These are phyloP conservation scores for Davidsoniella neocaledoniae DNA, from an alignment of 2,329 filamentous ascomycete genomes.

Conservation along the genomic window DNA sequence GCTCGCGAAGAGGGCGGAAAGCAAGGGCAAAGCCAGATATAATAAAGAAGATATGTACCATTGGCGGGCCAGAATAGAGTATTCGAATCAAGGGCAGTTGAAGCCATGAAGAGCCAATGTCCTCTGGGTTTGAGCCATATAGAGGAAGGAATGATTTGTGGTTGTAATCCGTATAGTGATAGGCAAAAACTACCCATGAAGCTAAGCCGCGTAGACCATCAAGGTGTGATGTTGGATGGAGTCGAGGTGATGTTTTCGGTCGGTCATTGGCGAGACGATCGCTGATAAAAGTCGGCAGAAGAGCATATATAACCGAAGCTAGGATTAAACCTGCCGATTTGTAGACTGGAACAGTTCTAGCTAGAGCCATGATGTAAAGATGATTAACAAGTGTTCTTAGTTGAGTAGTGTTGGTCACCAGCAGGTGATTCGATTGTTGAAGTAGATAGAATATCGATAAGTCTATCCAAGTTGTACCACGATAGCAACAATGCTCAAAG, in stretches of 20 bases:
- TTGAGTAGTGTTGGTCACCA: no score
- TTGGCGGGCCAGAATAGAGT: constrained; percentile 36
- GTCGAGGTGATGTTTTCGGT: constrained; percentile 8
- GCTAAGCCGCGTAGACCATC: constrained; percentile 42
- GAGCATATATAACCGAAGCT: no score
- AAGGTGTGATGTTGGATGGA: constrained; percentile 38
- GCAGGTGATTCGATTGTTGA: no score
- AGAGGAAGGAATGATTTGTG: constrained; percentile 15
- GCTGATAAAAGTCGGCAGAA: constrained; percentile 9
- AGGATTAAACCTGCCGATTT: no score
- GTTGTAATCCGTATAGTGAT: constrained; percentile 26
- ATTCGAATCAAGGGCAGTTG: constrained; percentile 37
- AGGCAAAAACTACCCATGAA: constrained; percentile 38
- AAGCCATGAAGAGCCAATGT: constrained; percentile 21
- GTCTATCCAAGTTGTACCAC: no score
- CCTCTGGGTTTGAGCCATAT: constrained; percentile 29
- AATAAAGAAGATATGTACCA: constrained; percentile 44
- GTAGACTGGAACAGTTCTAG: no score
- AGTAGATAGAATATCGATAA: no score
- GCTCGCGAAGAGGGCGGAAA: constrained; percentile 31
- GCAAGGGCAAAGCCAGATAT: constrained; percentile 44
- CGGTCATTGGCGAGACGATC: background rate
- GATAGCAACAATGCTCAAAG: no score
- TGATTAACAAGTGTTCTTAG: no score
- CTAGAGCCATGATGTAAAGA: no score